These are phyloP conservation scores for Mariannaea sp. DNA, from an alignment of 2,329 filamentous ascomycete genomes.

Conservation along the genomic window DNA sequence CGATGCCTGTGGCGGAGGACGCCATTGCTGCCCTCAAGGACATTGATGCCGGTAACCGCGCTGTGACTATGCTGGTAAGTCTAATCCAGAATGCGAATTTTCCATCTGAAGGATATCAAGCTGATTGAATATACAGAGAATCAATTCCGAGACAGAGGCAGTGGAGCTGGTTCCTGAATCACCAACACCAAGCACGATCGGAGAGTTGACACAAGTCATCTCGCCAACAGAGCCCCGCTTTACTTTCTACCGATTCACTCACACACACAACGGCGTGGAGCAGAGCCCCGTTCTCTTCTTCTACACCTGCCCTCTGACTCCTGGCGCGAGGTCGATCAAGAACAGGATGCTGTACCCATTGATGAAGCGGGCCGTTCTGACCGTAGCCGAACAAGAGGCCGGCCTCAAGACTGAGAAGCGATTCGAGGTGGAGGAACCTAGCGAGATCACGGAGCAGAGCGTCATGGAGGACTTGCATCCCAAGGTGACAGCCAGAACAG, in stretches of 20 bases:
- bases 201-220: slow-evolving; percentile 63
- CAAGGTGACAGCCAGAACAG: slow-evolving; percentile 66
- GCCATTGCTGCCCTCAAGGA: slow-evolving; percentile 67
- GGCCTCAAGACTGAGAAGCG: slow-evolving; percentile 71
- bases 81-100: background rate
- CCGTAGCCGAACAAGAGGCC: slow-evolving; percentile 67
- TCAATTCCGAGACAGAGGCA: slow-evolving; percentile 71
- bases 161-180: slow-evolving; percentile 66
- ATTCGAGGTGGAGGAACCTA: slow-evolving; percentile 69
- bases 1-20: slow-evolving; percentile 64
- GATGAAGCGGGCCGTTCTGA: slow-evolving; percentile 69
- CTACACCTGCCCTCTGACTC: slow-evolving; percentile 75
- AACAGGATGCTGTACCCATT: slow-evolving; percentile 84
- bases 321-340: slow-evolving; percentile 72
- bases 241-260: slow-evolving; percentile 73
- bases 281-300: slow-evolving; percentile 73
- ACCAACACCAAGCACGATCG: slow-evolving; percentile 58
- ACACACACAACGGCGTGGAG: slow-evolving; percentile 58
- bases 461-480: slow-evolving; percentile 72
- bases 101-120: background rate
- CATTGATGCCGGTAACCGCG: slow-evolving; percentile 56
- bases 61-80: slow-evolving; percentile 69
- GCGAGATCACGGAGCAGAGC: slow-evolving; percentile 70
- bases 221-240: slow-evolving; percentile 73
- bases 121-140: slow-evolving; percentile 58